These are phyloP conservation scores for Gastrolobium bilobum DNA, from an alignment of 306 rosid genomes.

Conservation along the genomic window DNA sequence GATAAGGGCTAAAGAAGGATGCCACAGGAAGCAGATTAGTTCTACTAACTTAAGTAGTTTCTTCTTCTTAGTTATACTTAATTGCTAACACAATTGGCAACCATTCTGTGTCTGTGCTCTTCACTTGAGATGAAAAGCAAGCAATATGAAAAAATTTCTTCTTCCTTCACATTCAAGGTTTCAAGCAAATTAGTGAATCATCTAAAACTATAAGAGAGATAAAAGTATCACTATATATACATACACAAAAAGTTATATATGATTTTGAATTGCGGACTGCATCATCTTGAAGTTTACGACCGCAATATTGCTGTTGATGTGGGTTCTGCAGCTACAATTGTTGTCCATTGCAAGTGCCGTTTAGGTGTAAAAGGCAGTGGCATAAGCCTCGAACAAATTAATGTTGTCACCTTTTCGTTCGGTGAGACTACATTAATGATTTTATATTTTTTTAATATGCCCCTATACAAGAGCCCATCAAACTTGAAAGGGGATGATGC, in stretches of 20 bases:
- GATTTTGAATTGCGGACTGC: conserved; percentile 4
- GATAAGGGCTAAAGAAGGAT: background rate
- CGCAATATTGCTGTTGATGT: background rate
- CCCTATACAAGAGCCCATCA: no score
- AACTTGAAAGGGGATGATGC: no score
- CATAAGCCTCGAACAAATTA: background rate
- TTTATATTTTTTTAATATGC: no score
- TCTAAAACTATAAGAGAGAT: background rate
- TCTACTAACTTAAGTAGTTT: background rate
- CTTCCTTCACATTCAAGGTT: background rate
- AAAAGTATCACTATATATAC: background rate
- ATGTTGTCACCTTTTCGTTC: background rate
- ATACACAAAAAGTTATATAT: background rate
- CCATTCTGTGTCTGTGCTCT: background rate
- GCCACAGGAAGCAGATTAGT: background rate
- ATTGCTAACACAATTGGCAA: background rate
- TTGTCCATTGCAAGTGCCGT: background rate
- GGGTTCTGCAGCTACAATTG: background rate
- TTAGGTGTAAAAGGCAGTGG: background rate
- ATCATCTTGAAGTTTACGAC: background rate
- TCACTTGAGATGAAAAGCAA: background rate
- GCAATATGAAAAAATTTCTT: background rate
- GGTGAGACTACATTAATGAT: no score
- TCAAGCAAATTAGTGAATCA: conserved; percentile 14
- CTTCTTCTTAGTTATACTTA: background rate